Evolutionary conservation across 1,284 basidiomycete species (phyloP).

Genomic region (Ganoderma sinense): DNA sequence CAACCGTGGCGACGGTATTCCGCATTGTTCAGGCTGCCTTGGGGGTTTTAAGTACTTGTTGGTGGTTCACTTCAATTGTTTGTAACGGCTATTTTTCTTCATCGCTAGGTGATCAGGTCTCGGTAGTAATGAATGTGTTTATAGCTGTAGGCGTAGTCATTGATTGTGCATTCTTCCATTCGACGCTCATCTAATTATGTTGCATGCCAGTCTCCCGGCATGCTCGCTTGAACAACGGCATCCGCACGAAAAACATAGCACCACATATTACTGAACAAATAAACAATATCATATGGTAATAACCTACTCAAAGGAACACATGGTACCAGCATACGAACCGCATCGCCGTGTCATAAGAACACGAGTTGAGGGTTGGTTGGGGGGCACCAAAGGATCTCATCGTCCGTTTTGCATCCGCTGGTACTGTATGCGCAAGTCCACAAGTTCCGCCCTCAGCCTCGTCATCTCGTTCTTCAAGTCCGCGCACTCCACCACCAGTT

Average conservation of each 20-base stretch:
- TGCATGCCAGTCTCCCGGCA: neutral
- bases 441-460: neutral
- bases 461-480: slow-evolving; percentile 7
- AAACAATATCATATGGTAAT: neutral
- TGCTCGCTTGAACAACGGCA: neutral
- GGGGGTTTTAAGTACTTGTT: too few relatives aligned
- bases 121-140: too few relatives aligned
- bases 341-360: too few relatives aligned
- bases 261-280: neutral
- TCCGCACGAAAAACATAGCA: neutral
- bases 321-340: neutral
- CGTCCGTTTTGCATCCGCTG: neutral
- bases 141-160: neutral
- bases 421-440: neutral
- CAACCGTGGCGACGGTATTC: too few relatives aligned
- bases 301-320: neutral
- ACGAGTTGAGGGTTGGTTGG: too few relatives aligned
- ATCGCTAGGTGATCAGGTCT: too few relatives aligned
- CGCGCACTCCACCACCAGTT: neutral
- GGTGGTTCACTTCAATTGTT: too few relatives aligned
- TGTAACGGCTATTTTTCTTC: too few relatives aligned
- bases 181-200: neutral
- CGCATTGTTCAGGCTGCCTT: too few relatives aligned
- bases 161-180: neutral
- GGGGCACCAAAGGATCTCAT: neutral